A percentile compares a stretch with the other conserved stretches of the same genome.
Evolutionary conservation across 169 alveolate genomes (phyloP).

Genomic region (Cryptosporidium xiaoi): DNA sequence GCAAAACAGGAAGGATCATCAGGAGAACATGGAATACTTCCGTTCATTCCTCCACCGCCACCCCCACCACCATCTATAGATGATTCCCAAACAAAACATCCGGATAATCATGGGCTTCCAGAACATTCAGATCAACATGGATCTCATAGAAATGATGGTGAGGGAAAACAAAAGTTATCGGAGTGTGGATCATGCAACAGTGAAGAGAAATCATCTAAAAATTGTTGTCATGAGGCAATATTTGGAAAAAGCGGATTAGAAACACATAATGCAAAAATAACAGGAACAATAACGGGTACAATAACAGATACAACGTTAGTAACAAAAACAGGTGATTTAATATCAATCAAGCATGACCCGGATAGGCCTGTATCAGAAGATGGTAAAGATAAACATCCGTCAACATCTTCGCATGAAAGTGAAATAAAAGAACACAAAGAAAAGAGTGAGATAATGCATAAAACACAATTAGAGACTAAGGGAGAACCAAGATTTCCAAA

Average conservation of each 20-base stretch:
- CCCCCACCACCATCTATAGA: constrained; percentile 12
- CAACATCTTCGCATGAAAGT: constrained; percentile 13
- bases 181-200: not conserved
- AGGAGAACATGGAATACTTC: not conserved
- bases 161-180: not conserved
- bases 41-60: constrained; percentile 24
- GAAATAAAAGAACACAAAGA: constrained; percentile 8
- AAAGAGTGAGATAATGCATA: not conserved
- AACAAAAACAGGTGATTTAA: constrained; percentile 54
- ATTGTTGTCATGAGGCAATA: constrained; percentile 56
- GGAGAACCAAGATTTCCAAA: constrained; percentile 18
- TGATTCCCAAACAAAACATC: not conserved
- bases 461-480: not conserved
- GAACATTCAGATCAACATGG: not conserved
- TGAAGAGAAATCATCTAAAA: constrained; percentile 6
- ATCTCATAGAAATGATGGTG: not conserved
- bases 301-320: constrained; percentile 31
- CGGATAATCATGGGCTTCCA: not conserved
- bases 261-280: constrained; percentile 34
- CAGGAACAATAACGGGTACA: constrained; percentile 53
- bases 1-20: not conserved
- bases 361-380: constrained; percentile 46
- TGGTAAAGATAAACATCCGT: not conserved
- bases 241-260: constrained; percentile 19
- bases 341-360: constrained; percentile 24